These are phyloP conservation scores for Penicillium sp. DNA, from an alignment of 2,329 filamentous ascomycete genomes.

Conservation along the genomic window DNA sequence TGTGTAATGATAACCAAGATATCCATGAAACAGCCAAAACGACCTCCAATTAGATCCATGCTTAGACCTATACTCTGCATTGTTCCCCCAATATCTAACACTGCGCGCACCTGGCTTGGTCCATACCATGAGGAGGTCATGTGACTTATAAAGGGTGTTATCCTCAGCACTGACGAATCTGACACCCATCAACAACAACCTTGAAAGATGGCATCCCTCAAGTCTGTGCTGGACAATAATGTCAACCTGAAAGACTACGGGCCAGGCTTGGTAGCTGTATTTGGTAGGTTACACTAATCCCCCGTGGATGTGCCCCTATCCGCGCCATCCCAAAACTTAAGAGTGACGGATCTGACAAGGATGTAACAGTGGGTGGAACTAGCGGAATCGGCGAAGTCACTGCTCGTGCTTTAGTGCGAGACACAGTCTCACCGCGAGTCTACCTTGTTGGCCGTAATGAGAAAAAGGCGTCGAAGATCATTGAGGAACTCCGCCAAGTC, in stretches of 20 bases:
- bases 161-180: not conserved
- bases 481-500: not conserved
- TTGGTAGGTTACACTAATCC: not conserved
- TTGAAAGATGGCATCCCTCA: not conserved
- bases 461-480: not conserved
- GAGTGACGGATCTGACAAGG: not conserved
- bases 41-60: no score
- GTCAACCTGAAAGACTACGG: not conserved
- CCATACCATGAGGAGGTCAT: not conserved
- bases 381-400: not conserved
- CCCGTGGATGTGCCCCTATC: not conserved
- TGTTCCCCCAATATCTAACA: not conserved
- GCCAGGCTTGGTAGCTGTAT: not conserved
- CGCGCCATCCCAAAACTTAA: not conserved
- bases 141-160: not conserved
- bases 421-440: not conserved
- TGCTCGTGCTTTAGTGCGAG: not conserved
- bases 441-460: not conserved
- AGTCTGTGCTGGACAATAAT: not conserved
- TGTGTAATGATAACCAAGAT: no score
- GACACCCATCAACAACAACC: not conserved
- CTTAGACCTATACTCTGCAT: not conserved
- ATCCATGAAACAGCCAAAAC: no score
- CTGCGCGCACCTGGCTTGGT: not conserved
- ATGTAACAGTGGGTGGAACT: constrained; percentile 1